Evolutionary conservation across 2,329 filamentous ascomycete species (phyloP).

Genomic region (Aureobasidium zeae): DNA sequence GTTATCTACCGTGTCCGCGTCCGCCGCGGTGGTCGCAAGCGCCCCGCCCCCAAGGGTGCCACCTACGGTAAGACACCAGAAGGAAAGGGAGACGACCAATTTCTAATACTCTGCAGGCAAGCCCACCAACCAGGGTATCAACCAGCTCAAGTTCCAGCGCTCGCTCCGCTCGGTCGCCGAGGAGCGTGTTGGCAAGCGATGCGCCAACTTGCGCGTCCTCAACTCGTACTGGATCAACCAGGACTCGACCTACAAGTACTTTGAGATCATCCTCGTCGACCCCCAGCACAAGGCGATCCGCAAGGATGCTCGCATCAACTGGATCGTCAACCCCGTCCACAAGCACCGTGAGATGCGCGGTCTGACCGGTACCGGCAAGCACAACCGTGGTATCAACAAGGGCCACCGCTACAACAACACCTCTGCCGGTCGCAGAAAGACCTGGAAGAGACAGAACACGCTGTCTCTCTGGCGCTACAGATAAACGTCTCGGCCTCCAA

Average conservation of each 20-base stretch:
- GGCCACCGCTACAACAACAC: constrained; percentile 99
- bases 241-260: constrained; percentile 99
- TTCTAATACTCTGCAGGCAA: constrained; percentile 58
- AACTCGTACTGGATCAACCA: constrained; percentile 99
- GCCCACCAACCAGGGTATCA: constrained; percentile 99
- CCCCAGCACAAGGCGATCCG: constrained; percentile 99
- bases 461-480: constrained; percentile 97
- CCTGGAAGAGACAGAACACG: constrained; percentile 99
- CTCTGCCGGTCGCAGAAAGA: constrained; percentile 93
- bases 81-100: not conserved
- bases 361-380: constrained; percentile 98
- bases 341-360: constrained; percentile 99
- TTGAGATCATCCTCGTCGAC: constrained; percentile 98
- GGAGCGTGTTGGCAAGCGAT: constrained; percentile 98
- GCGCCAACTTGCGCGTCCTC: constrained; percentile 96
- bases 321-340: constrained; percentile 99
- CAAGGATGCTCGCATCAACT: constrained; percentile 98
- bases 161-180: constrained; percentile 96
- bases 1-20: constrained; percentile 99
- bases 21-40: constrained; percentile 97
- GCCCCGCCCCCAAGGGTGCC: constrained; percentile 91
- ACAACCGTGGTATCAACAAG: constrained; percentile 98
- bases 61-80: constrained; percentile 70
- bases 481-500: constrained; percentile 43
- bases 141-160: constrained; percentile 99